These are phyloP conservation scores for Ramichloridium luteum DNA, from an alignment of 2,329 filamentous ascomycete genomes.

Conservation along the genomic window DNA sequence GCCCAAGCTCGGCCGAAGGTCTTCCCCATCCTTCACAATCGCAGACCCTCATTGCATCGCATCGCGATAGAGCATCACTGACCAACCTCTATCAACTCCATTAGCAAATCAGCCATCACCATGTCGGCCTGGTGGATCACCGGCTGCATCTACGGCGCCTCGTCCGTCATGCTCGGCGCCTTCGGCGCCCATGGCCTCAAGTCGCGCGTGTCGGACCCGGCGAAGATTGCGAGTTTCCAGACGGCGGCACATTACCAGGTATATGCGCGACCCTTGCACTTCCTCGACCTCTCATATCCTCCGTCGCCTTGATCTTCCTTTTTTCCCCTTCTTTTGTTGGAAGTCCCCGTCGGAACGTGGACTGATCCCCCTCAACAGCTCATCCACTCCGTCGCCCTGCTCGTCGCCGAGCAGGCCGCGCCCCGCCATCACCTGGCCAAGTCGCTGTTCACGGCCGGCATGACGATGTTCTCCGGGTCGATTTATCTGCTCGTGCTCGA, in stretches of 20 bases:
- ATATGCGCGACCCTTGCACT: too few relatives aligned
- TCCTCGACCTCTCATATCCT: too few relatives aligned
- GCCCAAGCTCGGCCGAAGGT: too few relatives aligned
- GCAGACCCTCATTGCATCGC: too few relatives aligned
- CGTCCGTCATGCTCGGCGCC: conserved; percentile 49
- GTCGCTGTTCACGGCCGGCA: conserved; percentile 49
- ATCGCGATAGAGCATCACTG: too few relatives aligned
- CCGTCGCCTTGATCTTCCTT: too few relatives aligned
- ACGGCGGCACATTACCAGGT: conserved; percentile 60
- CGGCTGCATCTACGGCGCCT: conserved; percentile 50
- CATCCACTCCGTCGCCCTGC: conserved; percentile 48
- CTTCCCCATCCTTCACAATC: too few relatives aligned
- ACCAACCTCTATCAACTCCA: too few relatives aligned
- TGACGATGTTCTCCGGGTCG: conserved; percentile 55
- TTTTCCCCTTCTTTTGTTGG: background rate
- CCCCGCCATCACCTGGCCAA: conserved; percentile 43
- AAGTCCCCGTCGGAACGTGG: too few relatives aligned
- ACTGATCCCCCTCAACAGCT: conserved; percentile 33
- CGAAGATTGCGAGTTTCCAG: conserved; percentile 46
- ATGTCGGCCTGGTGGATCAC: conserved; percentile 45
- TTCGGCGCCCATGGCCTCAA: conserved; percentile 59
- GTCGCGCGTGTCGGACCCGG: conserved; percentile 46
- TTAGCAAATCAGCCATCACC: too few relatives aligned
- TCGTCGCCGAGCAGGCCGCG: conserved; percentile 41
- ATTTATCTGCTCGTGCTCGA: conserved; percentile 54